Evolutionary conservation across 805 yeast genomes (phyloP).

Genomic region (Spathaspora girioi): DNA sequence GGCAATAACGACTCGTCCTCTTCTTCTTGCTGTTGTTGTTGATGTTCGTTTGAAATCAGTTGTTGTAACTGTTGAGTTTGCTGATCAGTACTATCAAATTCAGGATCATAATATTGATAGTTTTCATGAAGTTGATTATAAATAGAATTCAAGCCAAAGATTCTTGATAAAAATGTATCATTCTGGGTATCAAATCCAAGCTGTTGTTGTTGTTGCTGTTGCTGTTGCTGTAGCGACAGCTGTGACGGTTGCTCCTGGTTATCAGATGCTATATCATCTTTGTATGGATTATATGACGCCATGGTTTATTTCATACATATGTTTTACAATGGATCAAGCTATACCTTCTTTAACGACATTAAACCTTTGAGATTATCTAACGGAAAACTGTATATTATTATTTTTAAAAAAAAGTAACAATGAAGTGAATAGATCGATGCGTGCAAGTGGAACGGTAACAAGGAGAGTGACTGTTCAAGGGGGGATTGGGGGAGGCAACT

Average conservation of each 20-base stretch:
- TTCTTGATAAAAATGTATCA: conserved; percentile 61
- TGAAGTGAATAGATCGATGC: not conserved
- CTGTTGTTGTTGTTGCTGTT: not conserved
- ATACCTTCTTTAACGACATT: not conserved
- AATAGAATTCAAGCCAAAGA: conserved; percentile 51
- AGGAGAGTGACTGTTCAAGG: not conserved
- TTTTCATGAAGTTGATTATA: conserved; percentile 39
- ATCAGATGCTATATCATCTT: not conserved
- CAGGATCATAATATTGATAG: conserved; percentile 37
- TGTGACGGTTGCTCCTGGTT: not conserved
- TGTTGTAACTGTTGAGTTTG: conserved; percentile 5
- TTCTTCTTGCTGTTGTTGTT: conserved; percentile 3
- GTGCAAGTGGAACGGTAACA: not conserved
- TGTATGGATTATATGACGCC: not conserved
- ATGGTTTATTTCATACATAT: not conserved
- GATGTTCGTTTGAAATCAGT: conserved; percentile 1
- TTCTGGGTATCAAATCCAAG: not conserved
- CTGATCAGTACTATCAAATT: conserved; percentile 16
- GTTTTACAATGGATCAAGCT: not conserved
- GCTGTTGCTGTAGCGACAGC: not conserved
- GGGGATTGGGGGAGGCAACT: not conserved
- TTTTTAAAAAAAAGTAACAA: not conserved
- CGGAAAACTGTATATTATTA: not conserved
- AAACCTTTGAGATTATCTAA: not conserved
- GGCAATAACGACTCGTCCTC: not conserved